Evolutionary conservation across 495 filamentous ascomycete genomes (phyloP).

Genomic region (Neurospora sp.): DNA sequence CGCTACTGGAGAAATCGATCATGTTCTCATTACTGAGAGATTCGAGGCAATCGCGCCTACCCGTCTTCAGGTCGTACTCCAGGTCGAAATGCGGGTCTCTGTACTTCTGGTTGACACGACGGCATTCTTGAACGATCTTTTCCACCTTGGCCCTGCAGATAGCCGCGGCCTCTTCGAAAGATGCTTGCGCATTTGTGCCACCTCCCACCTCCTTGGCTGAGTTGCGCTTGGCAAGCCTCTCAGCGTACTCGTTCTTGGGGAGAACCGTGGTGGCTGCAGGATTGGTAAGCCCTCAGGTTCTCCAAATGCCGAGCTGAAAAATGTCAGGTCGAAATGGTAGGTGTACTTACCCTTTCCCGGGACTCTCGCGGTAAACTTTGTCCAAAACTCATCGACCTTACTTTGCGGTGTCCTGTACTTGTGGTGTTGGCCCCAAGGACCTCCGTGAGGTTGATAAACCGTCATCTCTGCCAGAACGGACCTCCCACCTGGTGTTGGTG

Average conservation of each 20-base stretch:
- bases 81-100: slow-evolving; percentile 84
- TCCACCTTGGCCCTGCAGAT: slow-evolving; percentile 65
- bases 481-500: neutral
- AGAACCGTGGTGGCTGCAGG: slow-evolving; percentile 56
- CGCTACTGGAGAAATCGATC: slow-evolving; percentile 2
- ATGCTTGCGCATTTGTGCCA: slow-evolving; percentile 38
- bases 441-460: neutral
- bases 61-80: slow-evolving; percentile 63
- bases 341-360: slow-evolving; percentile 40
- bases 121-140: slow-evolving; percentile 75
- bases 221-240: slow-evolving; percentile 53
- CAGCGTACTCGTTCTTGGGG: slow-evolving; percentile 62
- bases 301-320: neutral
- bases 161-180: slow-evolving; percentile 62
- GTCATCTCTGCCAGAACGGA: slow-evolving; percentile 16
- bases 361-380: slow-evolving; percentile 56
- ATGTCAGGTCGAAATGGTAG: neutral
- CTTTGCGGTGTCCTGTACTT: slow-evolving; percentile 54
- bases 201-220: slow-evolving; percentile 21
- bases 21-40: slow-evolving; percentile 35
- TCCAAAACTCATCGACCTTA: slow-evolving; percentile 68
- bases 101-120: slow-evolving; percentile 81
- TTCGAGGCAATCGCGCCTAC: slow-evolving; percentile 50
- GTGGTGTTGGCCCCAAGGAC: slow-evolving; percentile 8
- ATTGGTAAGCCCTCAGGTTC: neutral